These are phyloP conservation scores for Lignosus rhinocerotis DNA, from an alignment of 1,284 basidiomycete genomes.

Conservation along the genomic window DNA sequence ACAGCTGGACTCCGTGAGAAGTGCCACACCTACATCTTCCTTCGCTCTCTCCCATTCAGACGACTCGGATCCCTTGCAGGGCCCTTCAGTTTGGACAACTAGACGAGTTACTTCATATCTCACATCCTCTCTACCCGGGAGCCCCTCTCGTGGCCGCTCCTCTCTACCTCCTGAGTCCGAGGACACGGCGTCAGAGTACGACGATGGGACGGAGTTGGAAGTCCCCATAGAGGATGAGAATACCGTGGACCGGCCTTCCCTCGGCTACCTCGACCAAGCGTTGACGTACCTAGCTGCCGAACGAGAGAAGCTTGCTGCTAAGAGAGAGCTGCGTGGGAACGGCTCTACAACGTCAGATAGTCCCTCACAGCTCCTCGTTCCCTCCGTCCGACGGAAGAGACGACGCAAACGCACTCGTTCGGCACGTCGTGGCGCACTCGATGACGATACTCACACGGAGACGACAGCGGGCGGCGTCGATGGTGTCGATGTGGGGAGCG, in stretches of 20 bases:
- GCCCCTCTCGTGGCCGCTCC: constrained; percentile 30
- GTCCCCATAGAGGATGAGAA: constrained; percentile 28
- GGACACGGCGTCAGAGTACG: constrained; percentile 32
- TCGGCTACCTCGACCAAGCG: constrained; percentile 65
- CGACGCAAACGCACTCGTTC: constrained; percentile 45
- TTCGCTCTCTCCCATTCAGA: constrained; percentile 39
- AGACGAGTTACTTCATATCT: constrained; percentile 64
- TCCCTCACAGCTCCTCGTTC: constrained; percentile 22
- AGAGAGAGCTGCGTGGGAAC: constrained; percentile 39
- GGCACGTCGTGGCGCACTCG: constrained; percentile 23
- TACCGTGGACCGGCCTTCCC: constrained; percentile 45
- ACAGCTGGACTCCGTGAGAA: constrained; percentile 15
- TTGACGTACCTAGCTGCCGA: constrained; percentile 69
- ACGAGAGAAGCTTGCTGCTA: constrained; percentile 48
- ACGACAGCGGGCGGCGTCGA: constrained; percentile 14
- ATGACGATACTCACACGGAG: constrained; percentile 23
- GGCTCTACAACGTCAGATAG: constrained; percentile 43
- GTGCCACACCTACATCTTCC: constrained; percentile 35
- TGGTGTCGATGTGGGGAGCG: constrained; percentile 24
- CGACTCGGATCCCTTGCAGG: constrained; percentile 43
- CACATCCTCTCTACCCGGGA: constrained; percentile 32
- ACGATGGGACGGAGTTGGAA: constrained; percentile 27
- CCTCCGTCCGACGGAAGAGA: constrained; percentile 43
- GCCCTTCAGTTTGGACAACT: constrained; percentile 67
- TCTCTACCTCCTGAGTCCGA: constrained; percentile 29